Base-by-base conservation (phyloP, 2,329 filamentous ascomycete genomes). In the Cladosporium sp. region DNA sequence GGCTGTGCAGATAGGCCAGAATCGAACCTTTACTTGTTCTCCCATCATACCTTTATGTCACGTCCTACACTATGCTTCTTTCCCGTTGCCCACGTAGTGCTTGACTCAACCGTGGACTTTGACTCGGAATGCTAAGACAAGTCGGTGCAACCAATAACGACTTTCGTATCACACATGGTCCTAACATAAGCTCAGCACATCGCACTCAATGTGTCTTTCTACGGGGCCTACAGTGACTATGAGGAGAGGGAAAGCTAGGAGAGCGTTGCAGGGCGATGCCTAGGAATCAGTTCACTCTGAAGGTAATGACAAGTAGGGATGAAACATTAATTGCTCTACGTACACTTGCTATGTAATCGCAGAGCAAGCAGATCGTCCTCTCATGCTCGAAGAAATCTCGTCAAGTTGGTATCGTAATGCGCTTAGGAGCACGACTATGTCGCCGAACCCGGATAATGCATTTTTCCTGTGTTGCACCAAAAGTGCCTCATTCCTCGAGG, bases 391-490 rank as follows among this genome's bases (percentile, higher is more conserved):
- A 44, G 37, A 52, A 33, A 23, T 57, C 23, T 33, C 53, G 31
- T 53, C 50, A 28, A 31, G 50, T 28, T 57, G 53, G 53, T 57
- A 57, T 57, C 53, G 53, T 57, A 16, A 57, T 35, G 53, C 33
- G 53, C 53, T 57, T 37, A 28, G 50, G 31, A 57, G 53, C 53
- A 57, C 21, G 33, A 57, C 29, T 57, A 57, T 57, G 53, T 31
- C 53, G 31, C 53, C 53, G 53, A 7, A 29, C 31, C 10, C 12
- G 29, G 31, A n/a, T 21, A 21, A 57, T 57, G 53, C 53, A 57
- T 23, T 57, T 50, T n/a, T 16, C 53, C 21, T 16, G 29, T 23
- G 29, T 0, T 26, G 31, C 18, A 26, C 31, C 29, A 11, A 57
- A 35, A 35, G 21, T 4, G 11, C 49, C 29, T 56, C 31, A 6